Evolutionary conservation across 257 asterid genomes (phyloP).

Genomic region (Penstemon eatonii): DNA sequence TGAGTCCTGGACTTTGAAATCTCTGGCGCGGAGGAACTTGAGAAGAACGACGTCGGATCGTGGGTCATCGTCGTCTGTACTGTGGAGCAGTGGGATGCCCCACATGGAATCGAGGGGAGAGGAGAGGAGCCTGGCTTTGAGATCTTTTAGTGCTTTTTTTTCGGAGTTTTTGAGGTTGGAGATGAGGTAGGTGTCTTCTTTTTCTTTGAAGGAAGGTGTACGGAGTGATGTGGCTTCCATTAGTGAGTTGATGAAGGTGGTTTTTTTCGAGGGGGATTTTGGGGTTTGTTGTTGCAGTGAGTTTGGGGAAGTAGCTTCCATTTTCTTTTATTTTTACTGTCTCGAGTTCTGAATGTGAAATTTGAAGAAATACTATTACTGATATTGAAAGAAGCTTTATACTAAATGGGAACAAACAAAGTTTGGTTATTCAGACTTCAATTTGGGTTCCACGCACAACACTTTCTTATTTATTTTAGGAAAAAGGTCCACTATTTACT

Average conservation of each 20-base stretch:
- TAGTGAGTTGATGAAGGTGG: constrained; percentile 44
- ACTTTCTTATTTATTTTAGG: too few species aligned
- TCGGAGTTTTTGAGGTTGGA: constrained; percentile 68
- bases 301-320: constrained; percentile 53
- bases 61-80: constrained; percentile 31
- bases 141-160: constrained; percentile 61
- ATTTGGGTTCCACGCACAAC: too few species aligned
- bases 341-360: too few species aligned
- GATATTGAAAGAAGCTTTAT: too few species aligned
- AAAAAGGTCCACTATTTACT: too few species aligned
- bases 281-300: constrained; percentile 38
- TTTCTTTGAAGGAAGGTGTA: constrained; percentile 73
- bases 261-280: constrained; percentile 42
- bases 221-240: constrained; percentile 65
- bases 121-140: constrained; percentile 51
- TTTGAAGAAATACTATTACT: too few species aligned
- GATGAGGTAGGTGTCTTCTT: constrained; percentile 78
- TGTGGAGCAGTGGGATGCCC: constrained; percentile 55
- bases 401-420: too few species aligned
- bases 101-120: constrained; percentile 56
- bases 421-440: too few species aligned
- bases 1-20: constrained; percentile 61
- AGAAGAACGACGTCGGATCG: constrained; percentile 77
- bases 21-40: constrained; percentile 89
- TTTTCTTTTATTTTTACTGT: constrained; percentile 12